Evolutionary conservation across 2,329 filamentous ascomycete species (phyloP), one percentile per base, ranked within the genome.

Genomic region (Botrytis squamosa): DNA sequence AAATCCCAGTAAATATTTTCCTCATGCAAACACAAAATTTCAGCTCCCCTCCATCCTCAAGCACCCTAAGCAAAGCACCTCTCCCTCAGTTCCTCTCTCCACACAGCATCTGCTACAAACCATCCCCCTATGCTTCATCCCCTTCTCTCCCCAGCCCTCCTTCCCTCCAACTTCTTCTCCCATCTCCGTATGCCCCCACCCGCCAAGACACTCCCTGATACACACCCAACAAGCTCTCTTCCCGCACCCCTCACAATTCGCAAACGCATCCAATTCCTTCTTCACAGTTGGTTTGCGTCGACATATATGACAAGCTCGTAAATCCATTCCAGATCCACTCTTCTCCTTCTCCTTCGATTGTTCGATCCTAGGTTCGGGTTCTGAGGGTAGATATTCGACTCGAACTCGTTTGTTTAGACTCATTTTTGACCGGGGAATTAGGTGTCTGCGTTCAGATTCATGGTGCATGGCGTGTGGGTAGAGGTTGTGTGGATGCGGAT

Each of bases 21-120:
- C 16, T 33, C 20, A 33, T n/a, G 29, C 36, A 1, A 10, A 20
- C 40, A 44, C 20, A 46, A 68, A 36, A 29, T n/a, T 12, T 44
- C 36, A 25, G 63, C 66, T 73, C 29, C 76, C 75, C 59, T 78
- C 77, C 42, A 74, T 70, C 38, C 76, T 76, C 59, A 91, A 83
- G 76, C 91, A 93, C 1, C 89, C 89, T 66, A 92, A 81, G 78
- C 91, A 93, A 74, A 89, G 87, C 8, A 92, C 86, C 66, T 92
- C 90, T 40, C 91, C 91, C 71, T 92, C 87, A 33, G 83, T 78
- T 0, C 90, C 90, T 38, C 85, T 85, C 80, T 93, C 91, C 4
- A 92, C 86, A 79, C 90, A 92, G 81, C 91, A 93, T 29, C 86
- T 85, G 79, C 90, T 92, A 80, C 91, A 93, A 4, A 92, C 84